A percentile compares a stretch with the other conserved stretches of the same genome.
phyloP scores from a whole-genome alignment of 345 rosid species.

The Arabidopsis arenosa region DNA sequence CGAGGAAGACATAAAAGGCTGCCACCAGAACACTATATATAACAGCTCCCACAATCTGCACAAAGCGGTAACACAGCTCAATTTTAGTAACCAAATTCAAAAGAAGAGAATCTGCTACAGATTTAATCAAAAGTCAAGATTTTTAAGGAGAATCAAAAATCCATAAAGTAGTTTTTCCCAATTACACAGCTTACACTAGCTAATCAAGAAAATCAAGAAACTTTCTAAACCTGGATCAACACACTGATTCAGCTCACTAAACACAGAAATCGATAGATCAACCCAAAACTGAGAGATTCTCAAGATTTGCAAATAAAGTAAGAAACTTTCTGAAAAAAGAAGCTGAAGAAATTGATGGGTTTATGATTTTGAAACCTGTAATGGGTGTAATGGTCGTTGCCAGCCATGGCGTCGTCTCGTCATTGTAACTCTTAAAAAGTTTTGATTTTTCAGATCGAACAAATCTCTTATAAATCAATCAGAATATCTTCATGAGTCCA shows the following conservation, averaged over 20 bases:
- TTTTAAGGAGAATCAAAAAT: not conserved
- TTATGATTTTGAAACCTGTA: constrained; percentile 59
- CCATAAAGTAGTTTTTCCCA: not conserved
- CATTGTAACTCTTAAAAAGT: constrained; percentile 23
- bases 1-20: constrained; percentile 78
- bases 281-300: not conserved
- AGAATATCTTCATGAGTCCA: constrained; percentile 20
- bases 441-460: constrained; percentile 6
- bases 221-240: not conserved
- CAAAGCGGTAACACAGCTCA: constrained; percentile 32
- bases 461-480: constrained; percentile 14
- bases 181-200: constrained; percentile 14
- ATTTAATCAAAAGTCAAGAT: not conserved
- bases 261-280: constrained; percentile 6
- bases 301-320: not conserved
- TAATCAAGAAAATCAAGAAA: not conserved
- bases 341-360: constrained; percentile 7
- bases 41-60: constrained; percentile 86
- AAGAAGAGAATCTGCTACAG: not conserved
- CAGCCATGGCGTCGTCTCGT: constrained; percentile 94
- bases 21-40: constrained; percentile 70
- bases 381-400: constrained; percentile 88
- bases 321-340: not conserved
- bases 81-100: not conserved
- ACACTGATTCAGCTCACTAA: constrained; percentile 20